phyloP scores from a whole-genome alignment of 129 eudicot species.

The Smallanthus sonchifolius region DNA sequence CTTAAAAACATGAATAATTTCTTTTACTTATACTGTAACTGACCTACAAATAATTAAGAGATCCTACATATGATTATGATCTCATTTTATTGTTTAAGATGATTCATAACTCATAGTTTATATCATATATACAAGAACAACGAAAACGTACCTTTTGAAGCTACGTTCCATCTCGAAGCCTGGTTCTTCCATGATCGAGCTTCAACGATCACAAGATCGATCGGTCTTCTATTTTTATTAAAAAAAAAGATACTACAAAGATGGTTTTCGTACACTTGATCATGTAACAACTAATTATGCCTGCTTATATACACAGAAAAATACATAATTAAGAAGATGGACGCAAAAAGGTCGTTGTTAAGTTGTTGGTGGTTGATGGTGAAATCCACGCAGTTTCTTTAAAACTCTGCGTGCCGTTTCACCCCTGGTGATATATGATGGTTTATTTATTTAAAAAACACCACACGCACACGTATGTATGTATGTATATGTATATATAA shows the following conservation, averaged over 20 bases:
- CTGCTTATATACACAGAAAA: not conserved
- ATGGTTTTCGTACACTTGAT: too few relatives aligned
- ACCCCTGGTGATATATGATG: not conserved
- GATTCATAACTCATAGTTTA: not conserved
- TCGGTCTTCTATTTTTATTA: not conserved
- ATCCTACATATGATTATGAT: too few relatives aligned
- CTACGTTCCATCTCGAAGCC: constrained; percentile 19
- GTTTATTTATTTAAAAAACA: not conserved
- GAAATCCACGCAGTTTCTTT: constrained; percentile 31
- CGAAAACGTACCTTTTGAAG: constrained; percentile 23
- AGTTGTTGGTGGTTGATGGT: constrained; percentile 13
- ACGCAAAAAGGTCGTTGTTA: constrained; percentile 21
- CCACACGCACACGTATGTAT: not conserved
- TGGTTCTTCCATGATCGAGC: constrained; percentile 18
- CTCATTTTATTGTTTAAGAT: not conserved
- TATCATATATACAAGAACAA: not conserved
- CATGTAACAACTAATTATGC: not conserved
- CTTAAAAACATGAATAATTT: too few relatives aligned
- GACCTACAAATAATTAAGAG: too few relatives aligned
- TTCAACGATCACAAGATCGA: not conserved
- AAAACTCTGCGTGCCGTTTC: constrained; percentile 33
- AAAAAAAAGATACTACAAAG: too few relatives aligned
- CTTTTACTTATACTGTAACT: too few relatives aligned
- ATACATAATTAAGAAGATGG: not conserved
- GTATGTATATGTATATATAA: not conserved